Base-by-base conservation (phyloP, 768 basidiomycete species). In the Lyophyllum semitale region DNA sequence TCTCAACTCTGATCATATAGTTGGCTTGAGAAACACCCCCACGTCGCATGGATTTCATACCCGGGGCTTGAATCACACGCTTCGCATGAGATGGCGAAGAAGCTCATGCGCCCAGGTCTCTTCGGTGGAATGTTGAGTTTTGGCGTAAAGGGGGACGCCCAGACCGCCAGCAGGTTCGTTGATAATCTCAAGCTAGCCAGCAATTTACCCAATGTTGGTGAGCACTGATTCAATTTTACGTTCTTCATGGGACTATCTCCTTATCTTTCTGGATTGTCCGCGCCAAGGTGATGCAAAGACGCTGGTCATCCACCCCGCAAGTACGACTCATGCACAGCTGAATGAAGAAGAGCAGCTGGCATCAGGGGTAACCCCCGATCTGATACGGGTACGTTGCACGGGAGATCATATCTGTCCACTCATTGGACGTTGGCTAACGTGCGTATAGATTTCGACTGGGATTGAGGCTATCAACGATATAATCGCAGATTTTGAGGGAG, bases 101-200 rank as follows among this genome's bases (percentile, higher is more conserved):
- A 77, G 54, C 71, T 84, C 30, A 71, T 92, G 48, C 76, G 85
- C 4, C 67, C 72, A 0, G 76, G 80, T 53, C 70, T 74, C 2
- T 93, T 76, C 54, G 88, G 91, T 4, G 91, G 90, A 20, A 80
- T 94, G 60, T 71, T 94, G 47, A 89, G 79, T 70, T 93, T 94
- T 62, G 93, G 91, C 8, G 69, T 91, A 57, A 84, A 84, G 61
- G 88, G 85, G 17, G 78, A 78, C 48, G 71, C 72, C 2, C 66
- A 70, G 47, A 66, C 64, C 2, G 87, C 85, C 7, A 82, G 79
- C 71, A 76, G 77, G 53, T 75, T 88, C 29, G 87, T 93, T 13
- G 91, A 94, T 60, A 78, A 70, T 58, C 75, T 94, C 54, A 82
- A 79, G 63, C 77, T 93, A 5, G 87, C 86, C 17, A 88, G 85